Evolutionary conservation across 1,284 basidiomycete species (phyloP).

Genomic region (Rhodotorula sp.): DNA sequence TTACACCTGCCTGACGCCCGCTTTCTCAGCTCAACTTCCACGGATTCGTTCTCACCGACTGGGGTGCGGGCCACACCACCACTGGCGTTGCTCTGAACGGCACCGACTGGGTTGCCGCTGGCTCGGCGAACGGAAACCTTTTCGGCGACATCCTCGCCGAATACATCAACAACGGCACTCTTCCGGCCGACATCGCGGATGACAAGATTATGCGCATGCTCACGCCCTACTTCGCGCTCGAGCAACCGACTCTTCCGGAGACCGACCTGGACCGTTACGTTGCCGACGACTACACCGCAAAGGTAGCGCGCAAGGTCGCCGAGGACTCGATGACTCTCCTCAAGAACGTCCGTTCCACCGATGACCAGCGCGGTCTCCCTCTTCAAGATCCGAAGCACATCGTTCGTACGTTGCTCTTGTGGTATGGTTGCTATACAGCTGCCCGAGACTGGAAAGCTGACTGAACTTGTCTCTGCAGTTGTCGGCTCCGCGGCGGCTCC

Average conservation of each 20-base stretch:
- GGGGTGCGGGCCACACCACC: constrained; percentile 35
- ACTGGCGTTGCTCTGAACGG: constrained; percentile 7
- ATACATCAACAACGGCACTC: constrained; percentile 49
- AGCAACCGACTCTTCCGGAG: constrained; percentile 15
- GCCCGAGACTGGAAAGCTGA: neutral
- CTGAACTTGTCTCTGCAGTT: constrained; percentile 1
- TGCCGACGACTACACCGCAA: constrained; percentile 59
- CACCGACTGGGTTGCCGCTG: neutral
- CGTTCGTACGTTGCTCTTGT: neutral
- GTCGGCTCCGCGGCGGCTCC: constrained; percentile 54
- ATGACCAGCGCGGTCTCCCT: constrained; percentile 57
- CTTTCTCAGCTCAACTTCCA: constrained; percentile 40
- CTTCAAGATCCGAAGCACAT: constrained; percentile 59
- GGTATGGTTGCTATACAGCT: neutral
- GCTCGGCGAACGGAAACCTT: neutral
- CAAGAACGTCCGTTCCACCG: constrained; percentile 60
- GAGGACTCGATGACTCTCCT: constrained; percentile 69
- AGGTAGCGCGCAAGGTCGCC: constrained; percentile 66
- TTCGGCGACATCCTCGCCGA: constrained; percentile 30
- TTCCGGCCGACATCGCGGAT: constrained; percentile 47
- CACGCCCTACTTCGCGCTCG: constrained; percentile 44
- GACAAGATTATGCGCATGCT: constrained; percentile 50
- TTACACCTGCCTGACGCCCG: neutral
- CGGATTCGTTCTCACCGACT: constrained; percentile 47
- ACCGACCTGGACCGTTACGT: constrained; percentile 52